Percentiles rank a stretch among this genome's conserved stretches.
Evolutionary conservation across 1,284 basidiomycete species (phyloP).

Genomic region (Rhodotorula glutinis): DNA sequence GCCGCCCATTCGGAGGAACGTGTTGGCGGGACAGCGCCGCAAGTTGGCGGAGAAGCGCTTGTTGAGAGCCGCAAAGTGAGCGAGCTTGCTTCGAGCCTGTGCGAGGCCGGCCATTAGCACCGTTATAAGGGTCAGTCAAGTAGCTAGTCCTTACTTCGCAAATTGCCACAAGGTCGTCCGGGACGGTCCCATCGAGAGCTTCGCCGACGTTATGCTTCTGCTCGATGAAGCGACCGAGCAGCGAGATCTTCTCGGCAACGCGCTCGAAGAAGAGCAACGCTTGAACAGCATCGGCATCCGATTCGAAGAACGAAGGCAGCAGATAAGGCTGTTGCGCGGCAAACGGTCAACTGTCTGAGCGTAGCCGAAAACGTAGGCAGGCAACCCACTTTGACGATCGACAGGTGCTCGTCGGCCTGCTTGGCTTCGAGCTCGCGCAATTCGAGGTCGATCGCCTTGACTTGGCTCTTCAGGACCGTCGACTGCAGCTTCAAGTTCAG

Average conservation of each 20-base stretch:
- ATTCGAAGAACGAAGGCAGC: slow-evolving; percentile 75
- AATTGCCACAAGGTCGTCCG: slow-evolving; percentile 76
- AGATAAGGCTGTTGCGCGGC: slow-evolving; percentile 85
- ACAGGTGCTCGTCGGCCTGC: slow-evolving; percentile 72
- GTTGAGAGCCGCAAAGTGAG: slow-evolving; percentile 73
- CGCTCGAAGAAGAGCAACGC: slow-evolving; percentile 89
- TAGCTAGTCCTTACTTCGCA: slow-evolving; percentile 66
- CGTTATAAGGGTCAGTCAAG: background rate
- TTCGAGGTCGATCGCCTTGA: slow-evolving; percentile 81
- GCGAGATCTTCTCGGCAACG: slow-evolving; percentile 74
- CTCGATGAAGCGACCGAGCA: slow-evolving; percentile 75
- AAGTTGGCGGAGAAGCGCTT: slow-evolving; percentile 81
- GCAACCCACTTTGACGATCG: slow-evolving; percentile 53
- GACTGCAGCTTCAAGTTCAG: slow-evolving; percentile 89
- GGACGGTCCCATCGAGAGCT: slow-evolving; percentile 70
- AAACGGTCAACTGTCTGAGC: too few relatives aligned
- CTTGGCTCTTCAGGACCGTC: slow-evolving; percentile 80
- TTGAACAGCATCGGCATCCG: slow-evolving; percentile 75
- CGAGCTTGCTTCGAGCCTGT: slow-evolving; percentile 75
- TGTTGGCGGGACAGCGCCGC: slow-evolving; percentile 69
- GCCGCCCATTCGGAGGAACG: slow-evolving; percentile 77
- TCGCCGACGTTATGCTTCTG: slow-evolving; percentile 78
- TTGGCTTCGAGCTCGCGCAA: slow-evolving; percentile 75
- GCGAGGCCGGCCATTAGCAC: background rate
- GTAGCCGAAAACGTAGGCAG: too few relatives aligned